These are phyloP conservation scores for Bretschneidera sinensis DNA, from an alignment of 345 rosid species.

Conservation along the genomic window DNA sequence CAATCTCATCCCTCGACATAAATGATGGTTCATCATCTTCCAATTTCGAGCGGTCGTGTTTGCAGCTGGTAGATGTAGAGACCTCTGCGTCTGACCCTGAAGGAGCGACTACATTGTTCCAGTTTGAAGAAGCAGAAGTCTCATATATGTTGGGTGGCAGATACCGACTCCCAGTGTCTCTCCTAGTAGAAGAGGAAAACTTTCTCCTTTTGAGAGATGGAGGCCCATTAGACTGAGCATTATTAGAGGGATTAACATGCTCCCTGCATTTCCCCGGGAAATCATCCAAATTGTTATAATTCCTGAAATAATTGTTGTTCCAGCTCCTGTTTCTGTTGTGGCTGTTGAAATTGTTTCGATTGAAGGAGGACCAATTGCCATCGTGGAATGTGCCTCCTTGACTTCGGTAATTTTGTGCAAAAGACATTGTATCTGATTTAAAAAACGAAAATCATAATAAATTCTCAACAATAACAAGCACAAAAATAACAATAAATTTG, in stretches of 20 bases:
- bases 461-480: neutral
- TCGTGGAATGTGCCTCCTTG: constrained; percentile 38
- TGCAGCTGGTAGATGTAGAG: constrained; percentile 39
- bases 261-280: constrained; percentile 31
- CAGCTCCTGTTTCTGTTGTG: constrained; percentile 24
- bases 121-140: constrained; percentile 17
- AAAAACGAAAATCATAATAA: neutral
- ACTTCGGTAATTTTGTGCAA: constrained; percentile 31
- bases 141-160: constrained; percentile 19
- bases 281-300: constrained; percentile 19
- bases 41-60: constrained; percentile 53
- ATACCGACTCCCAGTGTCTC: constrained; percentile 28
- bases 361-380: constrained; percentile 27
- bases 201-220: constrained; percentile 58
- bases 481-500: neutral
- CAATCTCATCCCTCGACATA: constrained; percentile 73
- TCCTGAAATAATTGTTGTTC: constrained; percentile 21
- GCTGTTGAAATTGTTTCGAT: constrained; percentile 24
- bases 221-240: constrained; percentile 29
- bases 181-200: constrained; percentile 46
- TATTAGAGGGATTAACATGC: constrained; percentile 15
- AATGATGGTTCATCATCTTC: constrained; percentile 63
- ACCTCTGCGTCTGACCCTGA: constrained; percentile 35
- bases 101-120: constrained; percentile 25
- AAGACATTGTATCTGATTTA: constrained; percentile 45